Percentiles rank a stretch among this genome's conserved stretches.
Evolutionary conservation across 805 yeast species (phyloP).

Genomic region (Lipomyces anomalus): DNA sequence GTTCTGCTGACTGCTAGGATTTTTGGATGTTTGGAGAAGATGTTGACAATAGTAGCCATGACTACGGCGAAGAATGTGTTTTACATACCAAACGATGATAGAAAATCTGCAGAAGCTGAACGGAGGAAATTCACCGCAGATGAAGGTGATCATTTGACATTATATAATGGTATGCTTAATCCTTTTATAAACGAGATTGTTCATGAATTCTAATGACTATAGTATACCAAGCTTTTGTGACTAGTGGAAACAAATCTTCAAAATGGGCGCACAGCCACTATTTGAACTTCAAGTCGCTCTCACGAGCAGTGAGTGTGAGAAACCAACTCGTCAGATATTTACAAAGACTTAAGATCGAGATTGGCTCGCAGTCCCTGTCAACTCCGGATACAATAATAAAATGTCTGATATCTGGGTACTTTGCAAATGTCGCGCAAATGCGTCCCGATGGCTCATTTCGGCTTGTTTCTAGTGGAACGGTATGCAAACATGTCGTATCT

Average conservation of each 20-base stretch:
- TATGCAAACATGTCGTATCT: not conserved
- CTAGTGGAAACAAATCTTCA: constrained; percentile 35
- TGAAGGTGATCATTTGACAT: constrained; percentile 76
- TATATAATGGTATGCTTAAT: constrained; percentile 62
- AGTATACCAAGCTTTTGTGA: constrained; percentile 19
- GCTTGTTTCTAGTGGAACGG: constrained; percentile 7
- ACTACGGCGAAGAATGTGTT: constrained; percentile 67
- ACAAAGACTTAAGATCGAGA: constrained; percentile 5
- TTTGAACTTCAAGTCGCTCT: constrained; percentile 55
- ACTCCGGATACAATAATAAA: constrained; percentile 7
- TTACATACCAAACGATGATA: constrained; percentile 59
- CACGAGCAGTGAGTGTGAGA: constrained; percentile 60
- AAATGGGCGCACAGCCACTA: constrained; percentile 65
- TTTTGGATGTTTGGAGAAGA: constrained; percentile 60
- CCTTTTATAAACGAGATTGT: too few relatives aligned
- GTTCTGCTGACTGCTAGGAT: constrained; percentile 43
- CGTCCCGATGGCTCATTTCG: constrained; percentile 21
- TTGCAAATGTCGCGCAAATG: constrained; percentile 20
- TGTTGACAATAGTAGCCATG: constrained; percentile 69
- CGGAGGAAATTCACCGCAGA: constrained; percentile 61
- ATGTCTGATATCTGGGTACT: constrained; percentile 22
- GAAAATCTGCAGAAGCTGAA: constrained; percentile 59
- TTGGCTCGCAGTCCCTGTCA: not conserved
- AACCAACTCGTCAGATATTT: constrained; percentile 43
- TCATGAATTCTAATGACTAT: not conserved